phyloP scores from a whole-genome alignment of 2,329 filamentous ascomycete genomes.

The Ophiostoma perfectum region DNA sequence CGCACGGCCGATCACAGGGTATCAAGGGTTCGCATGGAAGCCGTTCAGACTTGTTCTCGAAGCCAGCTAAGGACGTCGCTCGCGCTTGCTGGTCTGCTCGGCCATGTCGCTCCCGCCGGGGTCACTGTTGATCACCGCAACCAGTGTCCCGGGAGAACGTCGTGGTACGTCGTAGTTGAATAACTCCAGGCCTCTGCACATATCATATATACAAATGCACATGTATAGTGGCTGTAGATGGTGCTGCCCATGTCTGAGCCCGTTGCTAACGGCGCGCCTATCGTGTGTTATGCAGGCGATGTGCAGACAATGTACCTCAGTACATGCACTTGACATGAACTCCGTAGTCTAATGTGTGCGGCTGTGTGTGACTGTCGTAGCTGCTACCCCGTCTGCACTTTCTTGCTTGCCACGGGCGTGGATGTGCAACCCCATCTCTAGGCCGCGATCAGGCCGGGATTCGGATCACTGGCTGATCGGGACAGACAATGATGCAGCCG shows the following conservation, averaged over 20 bases:
- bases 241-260: too few species aligned
- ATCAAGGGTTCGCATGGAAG: neutral
- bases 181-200: neutral
- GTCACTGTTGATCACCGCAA: neutral
- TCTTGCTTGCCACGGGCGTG: neutral
- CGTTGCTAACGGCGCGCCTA: too few species aligned
- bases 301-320: too few species aligned
- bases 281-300: too few species aligned
- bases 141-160: neutral
- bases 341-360: neutral
- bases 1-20: neutral
- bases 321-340: too few species aligned
- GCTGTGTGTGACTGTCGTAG: neutral
- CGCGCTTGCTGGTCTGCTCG: neutral
- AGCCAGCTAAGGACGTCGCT: neutral
- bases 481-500: neutral
- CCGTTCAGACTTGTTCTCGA: neutral
- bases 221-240: too few species aligned
- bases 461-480: too few species aligned
- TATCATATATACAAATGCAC: too few species aligned
- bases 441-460: too few species aligned
- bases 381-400: neutral
- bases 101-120: neutral
- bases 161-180: neutral
- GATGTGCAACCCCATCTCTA: neutral